These are phyloP conservation scores for Lactifluus echinatus DNA, from an alignment of 768 basidiomycete species.

Conservation along the genomic window DNA sequence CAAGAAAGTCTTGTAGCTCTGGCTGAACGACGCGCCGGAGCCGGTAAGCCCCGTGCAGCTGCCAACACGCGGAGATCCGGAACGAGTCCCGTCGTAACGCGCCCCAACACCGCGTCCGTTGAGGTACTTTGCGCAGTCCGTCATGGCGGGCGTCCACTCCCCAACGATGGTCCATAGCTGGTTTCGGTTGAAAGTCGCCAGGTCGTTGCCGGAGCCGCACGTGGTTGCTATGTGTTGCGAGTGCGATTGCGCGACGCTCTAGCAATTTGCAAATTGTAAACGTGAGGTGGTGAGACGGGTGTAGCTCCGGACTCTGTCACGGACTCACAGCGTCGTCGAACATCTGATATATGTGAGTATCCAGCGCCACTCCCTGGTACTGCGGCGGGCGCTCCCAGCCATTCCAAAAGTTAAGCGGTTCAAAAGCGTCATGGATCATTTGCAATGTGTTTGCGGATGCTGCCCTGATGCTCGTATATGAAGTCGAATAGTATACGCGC, in stretches of 20 bases:
- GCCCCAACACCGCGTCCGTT: slow-evolving; percentile 73
- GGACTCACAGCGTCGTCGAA: slow-evolving; percentile 45
- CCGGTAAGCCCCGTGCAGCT: slow-evolving; percentile 72
- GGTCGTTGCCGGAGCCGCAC: slow-evolving; percentile 38
- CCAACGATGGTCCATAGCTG: slow-evolving; percentile 79
- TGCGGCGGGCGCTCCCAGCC: slow-evolving; percentile 46
- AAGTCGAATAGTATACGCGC: slow-evolving; percentile 60
- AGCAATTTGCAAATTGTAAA: not conserved
- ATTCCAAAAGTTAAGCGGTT: slow-evolving; percentile 59
- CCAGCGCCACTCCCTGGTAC: slow-evolving; percentile 64
- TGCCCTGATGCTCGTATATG: slow-evolving; percentile 61
- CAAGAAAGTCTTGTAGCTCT: slow-evolving; percentile 73
- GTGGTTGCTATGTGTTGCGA: slow-evolving; percentile 53
- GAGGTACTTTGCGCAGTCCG: slow-evolving; percentile 72
- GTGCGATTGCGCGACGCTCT: slow-evolving; percentile 41
- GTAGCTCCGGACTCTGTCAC: too few relatives aligned
- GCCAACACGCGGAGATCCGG: slow-evolving; percentile 60
- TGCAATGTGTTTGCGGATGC: slow-evolving; percentile 51
- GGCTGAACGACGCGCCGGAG: slow-evolving; percentile 58
- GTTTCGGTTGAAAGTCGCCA: slow-evolving; percentile 35
- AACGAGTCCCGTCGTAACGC: slow-evolving; percentile 46
- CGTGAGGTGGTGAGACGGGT: not conserved
- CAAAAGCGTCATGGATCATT: slow-evolving; percentile 74
- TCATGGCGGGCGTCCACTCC: slow-evolving; percentile 76
- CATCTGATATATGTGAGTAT: slow-evolving; percentile 74